These are phyloP conservation scores for Aspergillus sp. DNA, from an alignment of 2,329 filamentous ascomycete genomes.

Conservation along the genomic window DNA sequence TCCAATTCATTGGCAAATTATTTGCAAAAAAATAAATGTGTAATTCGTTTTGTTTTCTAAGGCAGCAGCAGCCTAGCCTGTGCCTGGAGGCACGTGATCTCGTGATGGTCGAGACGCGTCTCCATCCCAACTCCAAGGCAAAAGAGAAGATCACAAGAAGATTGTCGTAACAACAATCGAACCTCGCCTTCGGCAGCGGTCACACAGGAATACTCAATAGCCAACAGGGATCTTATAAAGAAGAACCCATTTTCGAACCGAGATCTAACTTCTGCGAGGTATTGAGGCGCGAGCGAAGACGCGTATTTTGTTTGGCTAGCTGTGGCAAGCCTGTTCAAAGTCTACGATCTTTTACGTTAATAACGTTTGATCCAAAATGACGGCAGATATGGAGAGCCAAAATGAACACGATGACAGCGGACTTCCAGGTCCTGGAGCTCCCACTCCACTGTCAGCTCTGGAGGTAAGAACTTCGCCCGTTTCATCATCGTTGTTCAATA, in stretches of 20 bases:
- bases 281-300: slow-evolving; percentile 12
- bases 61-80: slow-evolving; percentile 11
- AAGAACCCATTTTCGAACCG: not conserved
- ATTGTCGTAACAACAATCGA: slow-evolving; percentile 25
- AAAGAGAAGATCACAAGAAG: not conserved
- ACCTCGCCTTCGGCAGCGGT: not conserved
- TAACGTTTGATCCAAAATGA: slow-evolving; percentile 22
- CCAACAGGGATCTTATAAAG: not conserved
- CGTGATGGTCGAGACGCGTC: slow-evolving; percentile 38
- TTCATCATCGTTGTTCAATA: not conserved
- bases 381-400: slow-evolving; percentile 64
- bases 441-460: slow-evolving; percentile 79
- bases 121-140: slow-evolving; percentile 6
- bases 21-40: not conserved
- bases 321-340: not conserved
- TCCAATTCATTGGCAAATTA: not conserved
- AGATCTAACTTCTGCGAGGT: not conserved
- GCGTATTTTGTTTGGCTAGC: slow-evolving; percentile 10
- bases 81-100: slow-evolving; percentile 32
- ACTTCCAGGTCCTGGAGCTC: slow-evolving; percentile 83
- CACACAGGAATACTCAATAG: not conserved
- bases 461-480: slow-evolving; percentile 61
- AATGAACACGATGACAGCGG: slow-evolving; percentile 72
- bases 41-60: not conserved
- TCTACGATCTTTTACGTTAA: not conserved